These are phyloP conservation scores for Oidium heveae DNA, from an alignment of 2,329 filamentous ascomycete species.

Conservation along the genomic window DNA sequence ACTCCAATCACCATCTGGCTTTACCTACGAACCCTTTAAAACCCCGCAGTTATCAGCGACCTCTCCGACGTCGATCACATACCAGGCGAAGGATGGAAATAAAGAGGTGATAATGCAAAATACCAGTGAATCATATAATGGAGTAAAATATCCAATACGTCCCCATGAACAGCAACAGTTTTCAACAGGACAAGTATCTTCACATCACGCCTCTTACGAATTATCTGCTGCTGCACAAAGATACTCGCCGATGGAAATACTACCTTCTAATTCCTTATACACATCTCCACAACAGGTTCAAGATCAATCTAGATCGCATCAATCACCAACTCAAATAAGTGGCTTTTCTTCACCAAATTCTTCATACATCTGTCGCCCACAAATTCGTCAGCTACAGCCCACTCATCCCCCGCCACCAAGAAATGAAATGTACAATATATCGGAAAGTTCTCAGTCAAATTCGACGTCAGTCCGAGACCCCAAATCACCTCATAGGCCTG, in stretches of 20 bases:
- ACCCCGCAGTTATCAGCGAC: conserved; percentile 27
- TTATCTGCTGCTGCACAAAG: conserved; percentile 65
- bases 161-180: conserved; percentile 54
- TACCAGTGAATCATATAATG: conserved; percentile 55
- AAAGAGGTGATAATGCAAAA: conserved; percentile 74
- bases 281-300: conserved; percentile 30
- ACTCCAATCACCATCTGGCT: conserved; percentile 29
- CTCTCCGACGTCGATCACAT: conserved; percentile 24
- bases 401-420: conserved; percentile 42
- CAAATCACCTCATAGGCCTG: conserved; percentile 30
- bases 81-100: conserved; percentile 43
- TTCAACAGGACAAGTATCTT: conserved; percentile 23
- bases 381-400: conserved; percentile 44
- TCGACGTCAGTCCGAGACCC: conserved; percentile 31
- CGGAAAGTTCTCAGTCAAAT: conserved; percentile 46
- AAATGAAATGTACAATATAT: conserved; percentile 46
- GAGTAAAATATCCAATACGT: conserved; percentile 65
- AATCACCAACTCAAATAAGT: conserved; percentile 52
- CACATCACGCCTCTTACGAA: conserved; percentile 46
- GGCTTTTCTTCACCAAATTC: conserved; percentile 31
- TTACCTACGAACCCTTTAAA: conserved; percentile 41
- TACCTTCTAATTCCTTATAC: conserved; percentile 63
- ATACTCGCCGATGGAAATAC: conserved; percentile 85
- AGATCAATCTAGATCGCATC: conserved; percentile 26
- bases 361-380: conserved; percentile 24